Conservation (phyloP, 2,329 filamentous ascomycete species). For the Tolypocladium tundrense region DNA sequence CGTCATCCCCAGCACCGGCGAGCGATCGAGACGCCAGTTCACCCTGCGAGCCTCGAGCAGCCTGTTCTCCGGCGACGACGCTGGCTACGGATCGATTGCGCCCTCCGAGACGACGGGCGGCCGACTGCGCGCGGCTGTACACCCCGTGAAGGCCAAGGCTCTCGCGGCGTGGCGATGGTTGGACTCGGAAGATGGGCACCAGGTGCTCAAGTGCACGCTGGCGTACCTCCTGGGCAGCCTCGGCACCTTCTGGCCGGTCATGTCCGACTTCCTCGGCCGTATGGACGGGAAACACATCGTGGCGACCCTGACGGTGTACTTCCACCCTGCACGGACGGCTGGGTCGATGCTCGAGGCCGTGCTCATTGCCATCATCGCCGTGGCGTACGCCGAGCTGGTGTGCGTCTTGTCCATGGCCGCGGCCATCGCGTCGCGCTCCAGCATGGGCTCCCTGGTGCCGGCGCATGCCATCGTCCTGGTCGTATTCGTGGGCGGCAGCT, state of each 20-base stretch:
- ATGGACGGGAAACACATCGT: slow-evolving; percentile 92
- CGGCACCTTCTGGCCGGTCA: slow-evolving; percentile 68
- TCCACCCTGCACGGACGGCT: slow-evolving; percentile 76
- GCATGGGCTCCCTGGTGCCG: slow-evolving; percentile 53
- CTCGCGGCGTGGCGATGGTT: slow-evolving; percentile 46
- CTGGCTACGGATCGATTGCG: slow-evolving; percentile 7
- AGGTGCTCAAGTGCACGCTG: slow-evolving; percentile 81
- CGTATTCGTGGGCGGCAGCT: slow-evolving; percentile 73
- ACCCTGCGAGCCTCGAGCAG: slow-evolving; percentile 52
- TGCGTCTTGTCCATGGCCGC: slow-evolving; percentile 83
- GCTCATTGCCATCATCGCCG: slow-evolving; percentile 65
- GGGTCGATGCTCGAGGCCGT: slow-evolving; percentile 87
- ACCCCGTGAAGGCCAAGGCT: slow-evolving; percentile 19
- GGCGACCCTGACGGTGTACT: slow-evolving; percentile 89
- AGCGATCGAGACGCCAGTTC: slow-evolving; percentile 71
- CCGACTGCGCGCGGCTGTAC: slow-evolving; percentile 5
- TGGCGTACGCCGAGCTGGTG: slow-evolving; percentile 59
- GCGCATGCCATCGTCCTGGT: slow-evolving; percentile 73
- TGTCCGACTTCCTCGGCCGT: slow-evolving; percentile 65
- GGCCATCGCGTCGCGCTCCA: slow-evolving; percentile 64
- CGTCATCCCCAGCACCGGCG: slow-evolving; percentile 76
- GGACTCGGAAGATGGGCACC: slow-evolving; percentile 62
- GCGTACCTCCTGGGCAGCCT: slow-evolving; percentile 81
- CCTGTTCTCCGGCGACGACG: slow-evolving; percentile 14
- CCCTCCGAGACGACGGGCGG: slow-evolving; percentile 7